Conservation (phyloP, 2,329 filamentous ascomycete genomes). For the Fusarium sp. region DNA sequence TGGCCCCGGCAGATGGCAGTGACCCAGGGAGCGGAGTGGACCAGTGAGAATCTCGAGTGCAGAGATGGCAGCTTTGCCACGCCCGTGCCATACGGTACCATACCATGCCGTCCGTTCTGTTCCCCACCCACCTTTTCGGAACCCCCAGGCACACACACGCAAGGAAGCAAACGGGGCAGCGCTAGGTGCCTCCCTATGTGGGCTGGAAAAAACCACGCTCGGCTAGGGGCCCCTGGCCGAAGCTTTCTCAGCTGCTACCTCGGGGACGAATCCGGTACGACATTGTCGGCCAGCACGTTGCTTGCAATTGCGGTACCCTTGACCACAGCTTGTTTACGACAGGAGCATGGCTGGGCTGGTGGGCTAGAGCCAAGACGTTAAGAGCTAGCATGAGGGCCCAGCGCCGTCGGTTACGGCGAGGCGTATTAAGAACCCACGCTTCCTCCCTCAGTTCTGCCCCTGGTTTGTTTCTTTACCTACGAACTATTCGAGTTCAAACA, state of each 20-base stretch:
- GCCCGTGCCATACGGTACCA: slow-evolving; percentile 27
- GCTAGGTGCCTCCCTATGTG: not conserved
- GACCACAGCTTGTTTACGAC: slow-evolving; percentile 21
- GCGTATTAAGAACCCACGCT: slow-evolving; percentile 38
- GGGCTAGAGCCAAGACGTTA: slow-evolving; percentile 37
- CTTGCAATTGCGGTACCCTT: slow-evolving; percentile 16
- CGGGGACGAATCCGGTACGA: slow-evolving; percentile 36
- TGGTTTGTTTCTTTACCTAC: slow-evolving; percentile 37
- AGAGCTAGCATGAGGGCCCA: slow-evolving; percentile 36
- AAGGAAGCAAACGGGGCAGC: slow-evolving; percentile 25
- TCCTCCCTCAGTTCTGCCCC: slow-evolving; percentile 37
- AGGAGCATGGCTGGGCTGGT: slow-evolving; percentile 28
- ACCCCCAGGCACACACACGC: slow-evolving; percentile 17
- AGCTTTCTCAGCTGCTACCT: slow-evolving; percentile 26
- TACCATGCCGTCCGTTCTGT: slow-evolving; percentile 19
- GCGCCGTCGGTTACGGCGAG: slow-evolving; percentile 37
- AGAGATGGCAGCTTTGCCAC: slow-evolving; percentile 38
- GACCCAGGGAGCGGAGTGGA: slow-evolving; percentile 3
- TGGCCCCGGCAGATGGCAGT: slow-evolving; percentile 38
- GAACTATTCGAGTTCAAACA: slow-evolving; percentile 42
- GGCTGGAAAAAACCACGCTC: slow-evolving; percentile 39
- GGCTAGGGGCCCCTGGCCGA: slow-evolving; percentile 20
- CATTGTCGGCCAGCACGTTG: slow-evolving; percentile 19
- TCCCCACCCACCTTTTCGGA: slow-evolving; percentile 23
- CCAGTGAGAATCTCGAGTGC: slow-evolving; percentile 11